Evolutionary conservation across 2,329 filamentous ascomycete species (phyloP), one percentile per base, ranked within the genome.

Genomic region (Ascochyta fabae): DNA sequence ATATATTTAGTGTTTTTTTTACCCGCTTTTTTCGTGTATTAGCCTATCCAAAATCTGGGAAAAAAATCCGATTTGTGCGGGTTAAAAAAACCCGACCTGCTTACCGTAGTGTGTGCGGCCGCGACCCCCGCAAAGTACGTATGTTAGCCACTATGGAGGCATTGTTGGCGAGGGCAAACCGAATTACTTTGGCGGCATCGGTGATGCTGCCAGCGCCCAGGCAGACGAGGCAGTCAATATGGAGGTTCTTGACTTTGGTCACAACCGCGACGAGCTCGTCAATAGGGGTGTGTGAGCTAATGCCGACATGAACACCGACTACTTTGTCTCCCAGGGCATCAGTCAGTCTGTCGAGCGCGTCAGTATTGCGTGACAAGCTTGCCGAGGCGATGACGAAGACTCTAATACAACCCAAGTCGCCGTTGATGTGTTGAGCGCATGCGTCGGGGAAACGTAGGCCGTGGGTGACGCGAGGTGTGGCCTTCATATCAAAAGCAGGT

Each of bases 111-210:
- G 7, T 26, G 41, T 43, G 41, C 22, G 41, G 41, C 27, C 41
- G 41, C n/a, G 26, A 27, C 4, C 41, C 41, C 27, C 41, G 41
- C 41, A 43, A 26, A n/a, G 41, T 33, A 43, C 41, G 41, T 26
- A 43, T 33, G 41, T 43, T 26, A 7, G 41, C 41, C 26, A 43
- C 41, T 31, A 15, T 43, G 41, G 31, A 22, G n/a, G 26, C 27
- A n/a, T 9, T 22, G 41, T 43, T 43, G 15, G 26, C 41, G 26
- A 43, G 41, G 41, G 41, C 41, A 43, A 43, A 43, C 26, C 41
- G 41, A 43, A 43, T 43, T 13, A 43, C 41, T 43, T 43, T 43
- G 41, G 41, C 41, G 41, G 41, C 41, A 43, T 43, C 41, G 15
- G 41, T 43, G n/a, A 43, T 43, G 7, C 41, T 43, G 2, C 41